Percentiles rank a stretch among this genome's conserved stretches.
Conservation (phyloP, 1,139 yeast genomes). For the Zygosaccharomyces sapae region DNA sequence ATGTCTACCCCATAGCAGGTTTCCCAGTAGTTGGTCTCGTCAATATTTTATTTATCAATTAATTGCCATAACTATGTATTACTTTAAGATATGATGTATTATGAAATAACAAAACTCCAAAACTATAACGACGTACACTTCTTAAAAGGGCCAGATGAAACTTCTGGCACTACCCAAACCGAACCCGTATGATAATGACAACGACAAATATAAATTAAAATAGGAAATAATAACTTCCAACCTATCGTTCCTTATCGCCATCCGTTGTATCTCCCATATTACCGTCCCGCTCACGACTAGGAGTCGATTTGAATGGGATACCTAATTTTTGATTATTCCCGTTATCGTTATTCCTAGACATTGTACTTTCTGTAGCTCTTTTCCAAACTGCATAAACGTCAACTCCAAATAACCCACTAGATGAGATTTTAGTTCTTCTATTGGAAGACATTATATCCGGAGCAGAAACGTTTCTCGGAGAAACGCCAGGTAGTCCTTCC, state of each 20-base stretch:
- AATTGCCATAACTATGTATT: background rate
- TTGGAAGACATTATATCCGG: conserved; percentile 12
- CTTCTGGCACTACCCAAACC: conserved; percentile 5
- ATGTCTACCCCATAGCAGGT: background rate
- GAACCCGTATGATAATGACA: background rate
- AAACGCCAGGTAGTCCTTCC: conserved; percentile 20
- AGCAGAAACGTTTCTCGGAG: conserved; percentile 20
- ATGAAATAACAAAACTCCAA: conserved; percentile 2
- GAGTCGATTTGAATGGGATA: conserved; percentile 8
- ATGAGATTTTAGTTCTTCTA: conserved; percentile 26
- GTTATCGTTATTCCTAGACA: background rate
- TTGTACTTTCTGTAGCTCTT: conserved; percentile 43
- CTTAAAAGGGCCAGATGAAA: background rate
- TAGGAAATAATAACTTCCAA: background rate
- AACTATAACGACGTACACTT: conserved; percentile 6
- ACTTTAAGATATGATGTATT: background rate
- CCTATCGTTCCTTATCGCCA: conserved; percentile 5
- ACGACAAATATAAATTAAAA: background rate
- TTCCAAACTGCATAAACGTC: conserved; percentile 55
- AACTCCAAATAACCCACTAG: conserved; percentile 50
- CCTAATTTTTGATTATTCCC: conserved; percentile 10
- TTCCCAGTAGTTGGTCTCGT: background rate
- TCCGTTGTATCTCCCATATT: conserved; percentile 3
- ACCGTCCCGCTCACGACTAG: conserved; percentile 5
- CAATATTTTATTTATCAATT: background rate